These are phyloP conservation scores for Isatis tinctoria DNA, from an alignment of 345 rosid species.

Conservation along the genomic window DNA sequence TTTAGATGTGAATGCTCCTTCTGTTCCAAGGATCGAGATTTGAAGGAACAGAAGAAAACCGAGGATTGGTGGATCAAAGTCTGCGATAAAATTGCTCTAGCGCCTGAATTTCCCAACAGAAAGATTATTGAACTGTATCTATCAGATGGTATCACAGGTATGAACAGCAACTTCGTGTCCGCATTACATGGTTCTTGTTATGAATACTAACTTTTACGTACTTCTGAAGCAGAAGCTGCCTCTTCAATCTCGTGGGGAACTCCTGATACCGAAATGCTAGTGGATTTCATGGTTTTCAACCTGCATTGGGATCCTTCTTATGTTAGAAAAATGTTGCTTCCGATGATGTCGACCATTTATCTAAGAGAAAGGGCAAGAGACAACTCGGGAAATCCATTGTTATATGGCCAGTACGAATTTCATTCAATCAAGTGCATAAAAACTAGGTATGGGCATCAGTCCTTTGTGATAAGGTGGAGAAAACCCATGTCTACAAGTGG, in stretches of 20 bases:
- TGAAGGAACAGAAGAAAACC: constrained; percentile 54
- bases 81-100: constrained; percentile 55
- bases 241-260: constrained; percentile 54
- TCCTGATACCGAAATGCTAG: constrained; percentile 73
- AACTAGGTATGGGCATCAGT: constrained; percentile 58
- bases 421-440: constrained; percentile 71
- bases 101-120: constrained; percentile 60
- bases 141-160: constrained; percentile 43
- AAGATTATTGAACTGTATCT: constrained; percentile 67
- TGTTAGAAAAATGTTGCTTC: constrained; percentile 69
- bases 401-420: constrained; percentile 64
- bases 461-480: constrained; percentile 74
- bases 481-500: constrained; percentile 36
- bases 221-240: constrained; percentile 38
- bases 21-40: constrained; percentile 49
- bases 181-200: neutral
- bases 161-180: constrained; percentile 2
- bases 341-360: constrained; percentile 78
- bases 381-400: constrained; percentile 36
- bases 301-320: constrained; percentile 72
- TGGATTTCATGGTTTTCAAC: constrained; percentile 71
- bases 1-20: constrained; percentile 65
- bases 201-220: constrained; percentile 2
- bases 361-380: constrained; percentile 56
- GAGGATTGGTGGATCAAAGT: constrained; percentile 69